A percentile compares a stretch with the other conserved stretches of the same genome.
These are phyloP conservation scores for Baudoinia panamericana DNA, from an alignment of 495 filamentous ascomycete genomes.

Conservation along the genomic window DNA sequence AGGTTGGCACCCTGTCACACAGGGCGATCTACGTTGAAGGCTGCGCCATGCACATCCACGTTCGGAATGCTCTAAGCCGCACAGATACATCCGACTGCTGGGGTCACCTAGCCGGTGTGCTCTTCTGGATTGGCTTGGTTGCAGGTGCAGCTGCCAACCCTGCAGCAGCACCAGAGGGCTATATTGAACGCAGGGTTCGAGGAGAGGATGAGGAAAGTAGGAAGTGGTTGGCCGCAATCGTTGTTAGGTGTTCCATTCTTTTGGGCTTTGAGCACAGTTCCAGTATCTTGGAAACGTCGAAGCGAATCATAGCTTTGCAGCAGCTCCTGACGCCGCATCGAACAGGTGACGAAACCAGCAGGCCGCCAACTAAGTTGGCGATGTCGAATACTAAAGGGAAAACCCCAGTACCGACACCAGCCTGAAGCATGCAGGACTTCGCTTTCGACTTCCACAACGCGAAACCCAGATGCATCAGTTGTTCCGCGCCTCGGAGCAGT, in stretches of 20 bases:
- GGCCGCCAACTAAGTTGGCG: no score
- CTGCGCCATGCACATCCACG: conserved; percentile 5
- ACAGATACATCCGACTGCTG: conserved; percentile 20
- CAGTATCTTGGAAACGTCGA: conserved; percentile 18
- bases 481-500: no score
- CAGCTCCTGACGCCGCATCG: no score
- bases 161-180: not conserved
- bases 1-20: not conserved
- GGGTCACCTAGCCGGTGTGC: conserved; percentile 26
- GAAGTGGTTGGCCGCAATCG: conserved; percentile 24
- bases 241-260: conserved; percentile 22
- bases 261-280: conserved; percentile 25
- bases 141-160: conserved; percentile 20
- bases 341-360: no score
- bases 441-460: no score
- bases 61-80: conserved; percentile 9
- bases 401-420: no score
- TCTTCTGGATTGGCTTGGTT: conserved; percentile 25
- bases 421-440: no score
- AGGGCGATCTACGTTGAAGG: not conserved
- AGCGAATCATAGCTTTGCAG: conserved; percentile 20
- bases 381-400: no score
- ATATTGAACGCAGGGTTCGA: not conserved
- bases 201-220: conserved; percentile 15
- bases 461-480: no score